Base-by-base conservation (phyloP, 495 filamentous ascomycete species). In the Podospora pseudocomata region DNA sequence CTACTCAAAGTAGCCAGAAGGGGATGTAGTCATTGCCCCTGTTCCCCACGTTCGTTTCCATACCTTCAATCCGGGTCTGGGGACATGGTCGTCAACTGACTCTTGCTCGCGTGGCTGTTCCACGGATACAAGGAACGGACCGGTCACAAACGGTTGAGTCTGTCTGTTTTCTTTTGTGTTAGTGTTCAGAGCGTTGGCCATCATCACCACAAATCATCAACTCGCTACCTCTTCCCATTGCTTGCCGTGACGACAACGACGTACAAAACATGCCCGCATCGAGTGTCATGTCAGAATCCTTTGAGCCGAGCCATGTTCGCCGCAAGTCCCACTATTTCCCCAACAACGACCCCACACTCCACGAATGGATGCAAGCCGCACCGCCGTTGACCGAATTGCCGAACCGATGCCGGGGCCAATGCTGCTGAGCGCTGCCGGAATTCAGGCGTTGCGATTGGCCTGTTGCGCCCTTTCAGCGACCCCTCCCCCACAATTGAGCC, bases 311-410 rank as follows among this genome's bases (percentile, higher is more conserved):
- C 60, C 58, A 49, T 26, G 28, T 58, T 67, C 67, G 67, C 62
- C 67, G 67, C 55, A 58, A 1, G 23, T 58, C 23, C 55, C 55
- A 58, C 55, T 20, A 44, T 56, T 49, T 27, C 28, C 54, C 32
- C 30, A 27, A 4, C 54, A 6, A 19, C 5, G 7, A n/a, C 20
- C 54, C 19, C 16, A 28, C 27, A 30, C 60, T 63, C 27, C 28
- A 30, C 20, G 60, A n/a, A n/a, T 16, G 26, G 4, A 39, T 39
- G 60, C 67, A 59, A 49, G 28, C 57, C 34, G 39, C 39, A 30
- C 62, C 39, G 28, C 69, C 63, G 68, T 72, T 67, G 73, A 58
- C 70, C 72, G 70, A 77, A 70, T 72, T 73, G 71, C 75, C 75
- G 75, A 77, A 67, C 60, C 49, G 61, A 64, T 65, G 71, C 75